Base-by-base conservation (phyloP, 2,329 filamentous ascomycete genomes). In the Claviceps citrina region DNA sequence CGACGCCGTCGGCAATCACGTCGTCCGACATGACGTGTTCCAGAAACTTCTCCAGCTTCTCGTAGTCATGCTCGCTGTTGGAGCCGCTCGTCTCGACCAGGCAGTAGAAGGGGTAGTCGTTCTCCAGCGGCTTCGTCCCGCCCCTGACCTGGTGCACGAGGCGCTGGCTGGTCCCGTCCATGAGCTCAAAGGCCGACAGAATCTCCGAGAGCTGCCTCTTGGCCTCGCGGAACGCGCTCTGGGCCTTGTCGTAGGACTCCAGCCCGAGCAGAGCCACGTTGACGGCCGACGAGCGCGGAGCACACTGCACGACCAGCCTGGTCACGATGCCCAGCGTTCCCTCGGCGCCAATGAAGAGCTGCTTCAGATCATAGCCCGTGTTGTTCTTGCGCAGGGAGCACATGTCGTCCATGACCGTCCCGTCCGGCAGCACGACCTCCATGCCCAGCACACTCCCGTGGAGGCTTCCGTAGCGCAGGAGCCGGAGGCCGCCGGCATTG, bases 181-280 rank as follows among this genome's bases (percentile, higher is more conserved):
- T 98, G 47, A 98, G 70, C 65, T 98, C 91, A 56, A 98, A 98
- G 0, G 91, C 91, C 3, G 89, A 96, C 4, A 98, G 71, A 51
- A 98, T 96, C 63, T 98, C 91, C 1, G 82, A 85, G 1, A 98
- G 75, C 57, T 94, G 84, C 30, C 70, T 69, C 67, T 95, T 96
- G 40, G 91, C 89, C 59, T 89, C 84, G 34, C 76, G 72, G 69
- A 91, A 98, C 1, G 89, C 85, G 50, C 73, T 64, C 55, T 91
- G 84, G 10, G 85, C 84, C 57, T 94, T 80, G 36, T 94, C 86
- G 59, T 83, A 98, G 31, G 82, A 93, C 51, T 89, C 78, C 20
- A 96, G 68, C 24, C 86, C 89, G 49, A 98, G 86, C 60, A 93
- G 91, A 19, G 91, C 91, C 7, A 98, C 91, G 49, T 98, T 96